Evolutionary conservation across 2,329 filamentous ascomycete genomes (phyloP).

Genomic region (Exutisphaerella laricina): DNA sequence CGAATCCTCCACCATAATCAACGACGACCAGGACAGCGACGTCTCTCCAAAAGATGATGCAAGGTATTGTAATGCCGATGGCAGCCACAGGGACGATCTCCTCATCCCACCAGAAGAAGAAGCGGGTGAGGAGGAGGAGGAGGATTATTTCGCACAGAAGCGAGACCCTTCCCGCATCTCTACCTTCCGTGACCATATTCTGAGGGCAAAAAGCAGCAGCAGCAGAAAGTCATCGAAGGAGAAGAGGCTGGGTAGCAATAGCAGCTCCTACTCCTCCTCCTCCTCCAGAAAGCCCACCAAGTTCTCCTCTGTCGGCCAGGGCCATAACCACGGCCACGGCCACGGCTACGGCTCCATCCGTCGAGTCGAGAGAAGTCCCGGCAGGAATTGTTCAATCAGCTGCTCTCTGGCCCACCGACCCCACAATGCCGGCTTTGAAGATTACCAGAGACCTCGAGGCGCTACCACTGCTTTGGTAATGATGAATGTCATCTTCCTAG

Average conservation of each 20-base stretch:
- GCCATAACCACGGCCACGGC: neutral
- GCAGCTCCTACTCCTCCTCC: neutral
- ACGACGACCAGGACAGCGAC: neutral
- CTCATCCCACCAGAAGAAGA: neutral
- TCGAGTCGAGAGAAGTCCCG: neutral
- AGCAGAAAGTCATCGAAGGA: neutral
- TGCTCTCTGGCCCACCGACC: neutral
- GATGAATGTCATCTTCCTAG: neutral
- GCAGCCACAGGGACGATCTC: neutral
- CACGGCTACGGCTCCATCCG: neutral
- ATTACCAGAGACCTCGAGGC: neutral
- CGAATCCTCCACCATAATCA: constrained; percentile 2
- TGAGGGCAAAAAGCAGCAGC: neutral
- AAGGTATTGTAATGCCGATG: too few relatives aligned
- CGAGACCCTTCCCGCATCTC: neutral
- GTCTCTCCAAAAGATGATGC: neutral
- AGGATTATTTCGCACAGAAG: too few relatives aligned
- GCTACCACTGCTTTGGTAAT: neutral
- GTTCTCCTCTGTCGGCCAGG: neutral
- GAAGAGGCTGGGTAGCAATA: too few relatives aligned
- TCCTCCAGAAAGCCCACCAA: neutral
- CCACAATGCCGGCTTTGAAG: neutral
- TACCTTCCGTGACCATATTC: neutral
- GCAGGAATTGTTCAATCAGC: neutral
- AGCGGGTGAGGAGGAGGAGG: too few relatives aligned